Base-by-base conservation (phyloP, 2,329 filamentous ascomycete genomes). In the Aureobasidium namibiae region DNA sequence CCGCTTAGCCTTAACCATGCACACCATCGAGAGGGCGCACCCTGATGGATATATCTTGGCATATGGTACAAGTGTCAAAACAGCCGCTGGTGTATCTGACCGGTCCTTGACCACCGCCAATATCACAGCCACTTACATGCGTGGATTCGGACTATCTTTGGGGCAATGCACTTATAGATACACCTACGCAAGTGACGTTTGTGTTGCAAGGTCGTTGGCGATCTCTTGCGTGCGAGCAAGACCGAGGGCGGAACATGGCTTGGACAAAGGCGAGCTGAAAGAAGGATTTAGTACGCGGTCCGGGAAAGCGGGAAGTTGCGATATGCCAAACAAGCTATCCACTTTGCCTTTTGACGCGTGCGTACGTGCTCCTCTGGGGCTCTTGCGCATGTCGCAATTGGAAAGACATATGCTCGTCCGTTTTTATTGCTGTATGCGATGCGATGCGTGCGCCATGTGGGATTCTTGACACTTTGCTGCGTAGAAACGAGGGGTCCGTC, bases 141-240 rank as follows among this genome's bases (percentile, higher is more conserved):
- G 21, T 42, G 52, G 26, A 34, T 44, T n/a, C 33, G 52, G 38
- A 6, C 34, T 34, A 26, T 53, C 46, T 36, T 10, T 18, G 13
- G 31, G 31, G 4, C 23, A 42, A 56, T 29, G 38, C 39, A 11
- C 29, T 3, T 13, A 34, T 44, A 2, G 39, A 42, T 42, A 56
- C 52, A 56, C 52, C 14, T 26, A 56, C 52, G 52, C 39, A 56
- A 33, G 39, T 42, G 39, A 26, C 52, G 52, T 34, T 34, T 26
- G 39, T n/a, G 11, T 34, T 44, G n/a, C n/a, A n/a, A n/a, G n/a
- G 4, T 33, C 7, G 8, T 16, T 31, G n/a, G n/a, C 11, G 18
- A 24, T 34, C 18, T 10, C 18, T 42, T 3, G n/a, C 7, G 9
- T 42, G 52, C 44, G 16, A 46, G 26, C n/a, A n/a, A 23, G 29